Base-by-base conservation (phyloP, 2,329 filamentous ascomycete genomes). In the Rutstroemia sp. region DNA sequence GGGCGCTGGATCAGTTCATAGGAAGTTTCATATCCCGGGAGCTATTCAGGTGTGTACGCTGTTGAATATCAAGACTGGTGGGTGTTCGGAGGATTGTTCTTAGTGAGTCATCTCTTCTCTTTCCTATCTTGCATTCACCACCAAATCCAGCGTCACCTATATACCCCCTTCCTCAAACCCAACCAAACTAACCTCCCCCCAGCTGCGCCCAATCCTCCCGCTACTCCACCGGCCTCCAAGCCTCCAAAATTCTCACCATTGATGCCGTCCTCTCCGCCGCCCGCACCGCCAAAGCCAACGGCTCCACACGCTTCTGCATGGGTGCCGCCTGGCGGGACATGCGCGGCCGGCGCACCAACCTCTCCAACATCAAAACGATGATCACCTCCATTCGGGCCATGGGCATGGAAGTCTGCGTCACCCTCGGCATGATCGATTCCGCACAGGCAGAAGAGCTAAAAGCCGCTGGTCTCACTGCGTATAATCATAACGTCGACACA, bases 31-130 rank as follows among this genome's bases (percentile, higher is more conserved):
- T 73, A 81, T 88, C 67, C 88, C 91, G 6, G 78, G 84, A 48
- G 85, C 89, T 27, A 89, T 96, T 61, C 91, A 96, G 73, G 87
- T 95, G 73, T 96, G 91, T 76, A 96, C 91, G 0, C 78, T 96
- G 57, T 95, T 95, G 88, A 95, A 95, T 77, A 96, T 96, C 77
- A 96, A 96, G 71, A 95, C 89, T 8, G 91, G 91, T 54, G 91
- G 91, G 48, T 96, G 91, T 73, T 90, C 83, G 64, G 91, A 95
- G 72, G 91, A 96, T 73, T 96, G 91, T 75, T 89, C 87, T 23
- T 96, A 96, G 63, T 64, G 34, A 56, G 62, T 60, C 21, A 27
- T 23, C 2, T 21, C 21, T 12, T 23, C 2, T 21, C 21, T 12
- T 34, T 7, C 3, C 14, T n/a, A 6, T n/a, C 17, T 9, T 14